Conservation (phyloP, 805 yeast species). For the Kodamaea nitidulidarum region DNA sequence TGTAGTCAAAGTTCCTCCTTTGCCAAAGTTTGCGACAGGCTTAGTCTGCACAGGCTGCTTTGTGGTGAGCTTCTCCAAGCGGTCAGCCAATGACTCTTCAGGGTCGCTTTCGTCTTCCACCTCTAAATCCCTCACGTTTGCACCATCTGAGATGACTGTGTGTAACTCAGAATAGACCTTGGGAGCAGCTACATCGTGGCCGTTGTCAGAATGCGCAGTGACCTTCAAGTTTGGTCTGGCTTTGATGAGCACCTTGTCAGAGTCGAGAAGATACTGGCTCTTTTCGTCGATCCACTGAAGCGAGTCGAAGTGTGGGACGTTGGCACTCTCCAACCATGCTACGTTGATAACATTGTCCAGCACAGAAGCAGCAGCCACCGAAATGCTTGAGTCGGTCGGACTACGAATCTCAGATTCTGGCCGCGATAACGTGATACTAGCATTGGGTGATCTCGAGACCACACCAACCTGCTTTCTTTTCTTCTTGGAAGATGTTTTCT, state of each 20-base stretch:
- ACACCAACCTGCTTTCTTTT: slow-evolving; percentile 40
- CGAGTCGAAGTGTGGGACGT: slow-evolving; percentile 53
- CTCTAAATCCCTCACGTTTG: slow-evolving; percentile 54
- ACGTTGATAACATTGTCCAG: slow-evolving; percentile 36
- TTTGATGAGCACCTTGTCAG: slow-evolving; percentile 27
- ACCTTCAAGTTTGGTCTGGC: slow-evolving; percentile 39
- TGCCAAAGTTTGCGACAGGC: slow-evolving; percentile 30
- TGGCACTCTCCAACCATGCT: slow-evolving; percentile 62
- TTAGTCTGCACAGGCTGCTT: slow-evolving; percentile 36
- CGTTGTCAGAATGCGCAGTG: slow-evolving; percentile 38
- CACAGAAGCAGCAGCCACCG: slow-evolving; percentile 27
- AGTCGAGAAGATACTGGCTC: slow-evolving; percentile 21
- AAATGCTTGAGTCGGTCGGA: slow-evolving; percentile 26
- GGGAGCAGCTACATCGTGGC: slow-evolving; percentile 52
- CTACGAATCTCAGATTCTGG: slow-evolving; percentile 38
- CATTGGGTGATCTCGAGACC: slow-evolving; percentile 49
- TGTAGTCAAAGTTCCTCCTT: slow-evolving; percentile 64
- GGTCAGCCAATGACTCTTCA: slow-evolving; percentile 52
- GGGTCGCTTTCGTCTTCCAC: slow-evolving; percentile 37
- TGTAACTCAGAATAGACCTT: slow-evolving; percentile 57
- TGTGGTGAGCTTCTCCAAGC: slow-evolving; percentile 36
- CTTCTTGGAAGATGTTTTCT: slow-evolving; percentile 23
- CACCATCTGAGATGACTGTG: slow-evolving; percentile 61
- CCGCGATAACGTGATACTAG: slow-evolving; percentile 44
- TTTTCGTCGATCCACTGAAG: slow-evolving; percentile 44